A percentile compares a stretch with the other conserved stretches of the same genome.
Conservation (phyloP, 108 stramenopile species). For the Parietichytrium sp. region DNA sequence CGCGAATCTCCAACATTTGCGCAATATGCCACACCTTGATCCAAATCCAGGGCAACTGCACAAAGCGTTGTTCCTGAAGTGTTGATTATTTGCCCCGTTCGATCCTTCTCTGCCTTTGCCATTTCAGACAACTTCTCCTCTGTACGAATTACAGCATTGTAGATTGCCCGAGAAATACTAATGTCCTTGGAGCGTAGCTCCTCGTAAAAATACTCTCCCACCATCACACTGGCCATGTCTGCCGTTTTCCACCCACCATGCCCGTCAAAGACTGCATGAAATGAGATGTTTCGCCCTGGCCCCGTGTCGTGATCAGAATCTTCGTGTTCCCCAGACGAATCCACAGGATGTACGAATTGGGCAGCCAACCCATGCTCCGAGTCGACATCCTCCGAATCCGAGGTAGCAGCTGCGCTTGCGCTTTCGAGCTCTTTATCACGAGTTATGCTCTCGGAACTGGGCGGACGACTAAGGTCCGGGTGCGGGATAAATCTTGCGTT, state of each 20-base stretch:
- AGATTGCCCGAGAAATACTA: background rate
- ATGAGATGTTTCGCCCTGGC: slow-evolving; percentile 2
- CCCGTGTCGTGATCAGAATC: background rate
- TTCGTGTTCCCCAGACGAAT: too few species aligned
- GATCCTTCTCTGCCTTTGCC: slow-evolving; percentile 4
- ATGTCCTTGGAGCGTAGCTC: background rate
- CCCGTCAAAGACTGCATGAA: slow-evolving; percentile 28
- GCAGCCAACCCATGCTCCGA: too few species aligned
- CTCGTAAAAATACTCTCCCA: background rate
- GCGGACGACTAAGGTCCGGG: too few species aligned
- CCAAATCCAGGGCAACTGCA: slow-evolving; percentile 1
- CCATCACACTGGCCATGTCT: background rate
- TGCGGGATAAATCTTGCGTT: background rate
- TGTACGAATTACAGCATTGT: slow-evolving; percentile 9
- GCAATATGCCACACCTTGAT: background rate
- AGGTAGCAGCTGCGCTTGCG: too few species aligned
- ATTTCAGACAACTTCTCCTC: background rate
- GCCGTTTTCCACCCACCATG: background rate
- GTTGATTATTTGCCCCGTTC: background rate
- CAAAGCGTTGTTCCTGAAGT: slow-evolving; percentile 7
- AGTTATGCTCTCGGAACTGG: too few species aligned
- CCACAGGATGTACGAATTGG: too few species aligned
- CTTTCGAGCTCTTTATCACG: too few species aligned
- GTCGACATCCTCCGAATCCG: too few species aligned
- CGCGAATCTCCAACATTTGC: slow-evolving; percentile 35